Base-by-base conservation (phyloP, 257 asterid genomes). In the Paraleonurus japonicus region DNA sequence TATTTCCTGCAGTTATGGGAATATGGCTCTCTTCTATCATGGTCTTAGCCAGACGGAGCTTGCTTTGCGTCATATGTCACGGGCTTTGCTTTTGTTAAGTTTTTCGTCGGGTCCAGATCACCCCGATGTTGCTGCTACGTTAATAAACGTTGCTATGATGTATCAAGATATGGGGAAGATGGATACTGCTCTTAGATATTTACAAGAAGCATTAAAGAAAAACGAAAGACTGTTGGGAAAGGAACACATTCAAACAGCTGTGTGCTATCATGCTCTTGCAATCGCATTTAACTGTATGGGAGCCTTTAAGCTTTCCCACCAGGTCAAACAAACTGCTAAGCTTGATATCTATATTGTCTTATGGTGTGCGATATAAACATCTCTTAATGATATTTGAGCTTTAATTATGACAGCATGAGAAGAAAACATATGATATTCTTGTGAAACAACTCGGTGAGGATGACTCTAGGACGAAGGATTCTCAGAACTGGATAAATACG, bases 161-260 rank as follows among this genome's bases (percentile, higher is more conserved):
- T 92, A 95, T 80, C 96, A 95, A 85, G 99, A 89, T 77, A 81
- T 81, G 8, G 96, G 96, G 60, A 89, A 88, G 79, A 86, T 94
- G 95, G 84, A 88, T 71, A 86, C 88, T 8, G 97, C 99, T 74
- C 97, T 94, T 76, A 88, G 97, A 70, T 94, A 91, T 75, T 78
- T 94, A 63, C 97, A 94, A 84, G 97, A 89, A 82, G 99, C 99
- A 45, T 77, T 91, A 88, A 88, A 89, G 35, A 91, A 86, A 87
- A 95, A 92, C 39, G 89, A 89, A 77, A 84, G 92, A 64, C 86
- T 95, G 69, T 77, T 95, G 13, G 99, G 99, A 69, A 87, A 86
- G 83, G 98, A 89, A 68, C 98, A 95, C 66, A 92, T 92, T 81
- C 99, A 92, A 81, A 95, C 99, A 66, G 99, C 99, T 26, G 97